Evolutionary conservation across 2,329 filamentous ascomycete species (phyloP).

Genomic region (Sarocladium kiliense): DNA sequence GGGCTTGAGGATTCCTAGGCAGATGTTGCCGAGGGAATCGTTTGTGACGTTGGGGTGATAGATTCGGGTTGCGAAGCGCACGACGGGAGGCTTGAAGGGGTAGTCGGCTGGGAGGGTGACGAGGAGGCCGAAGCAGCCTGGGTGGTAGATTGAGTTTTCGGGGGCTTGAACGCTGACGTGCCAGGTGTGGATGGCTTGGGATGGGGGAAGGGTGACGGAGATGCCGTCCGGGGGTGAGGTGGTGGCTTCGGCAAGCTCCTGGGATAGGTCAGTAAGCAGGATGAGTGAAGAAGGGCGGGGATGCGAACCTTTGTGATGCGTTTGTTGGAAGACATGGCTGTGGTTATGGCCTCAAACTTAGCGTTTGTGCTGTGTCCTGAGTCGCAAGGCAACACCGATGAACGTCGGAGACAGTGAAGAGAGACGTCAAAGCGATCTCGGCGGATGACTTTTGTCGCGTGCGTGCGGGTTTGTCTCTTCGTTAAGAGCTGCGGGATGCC

Average conservation of each 20-base stretch:
- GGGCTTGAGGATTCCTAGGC: constrained; percentile 73
- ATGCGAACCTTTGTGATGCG: constrained; percentile 38
- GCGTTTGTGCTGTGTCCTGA: no score
- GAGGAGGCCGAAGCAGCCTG: constrained; percentile 68
- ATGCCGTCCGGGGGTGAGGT: constrained; percentile 41
- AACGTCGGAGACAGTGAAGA: no score
- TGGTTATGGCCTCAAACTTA: neutral
- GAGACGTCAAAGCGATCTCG: neutral
- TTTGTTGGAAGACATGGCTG: constrained; percentile 32
- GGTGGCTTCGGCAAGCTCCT: constrained; percentile 52
- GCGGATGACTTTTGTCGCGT: neutral
- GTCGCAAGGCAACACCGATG: no score
- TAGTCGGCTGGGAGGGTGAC: constrained; percentile 74
- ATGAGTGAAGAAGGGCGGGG: neutral
- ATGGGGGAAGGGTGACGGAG: constrained; percentile 38
- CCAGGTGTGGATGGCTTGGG: constrained; percentile 48
- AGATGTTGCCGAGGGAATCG: constrained; percentile 80
- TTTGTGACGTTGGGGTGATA: constrained; percentile 95
- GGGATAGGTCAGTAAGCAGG: constrained; percentile 9
- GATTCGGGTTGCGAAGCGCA: constrained; percentile 82
- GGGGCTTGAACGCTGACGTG: constrained; percentile 43
- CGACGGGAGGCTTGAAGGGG: constrained; percentile 80
- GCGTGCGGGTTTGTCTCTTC: neutral
- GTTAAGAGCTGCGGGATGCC: no score
- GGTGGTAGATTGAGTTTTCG: constrained; percentile 43